Evolutionary conservation across 2,329 filamentous ascomycete genomes (phyloP), one percentile per base, ranked within the genome.

Genomic region (Lasiodiplodia gonubiensis): DNA sequence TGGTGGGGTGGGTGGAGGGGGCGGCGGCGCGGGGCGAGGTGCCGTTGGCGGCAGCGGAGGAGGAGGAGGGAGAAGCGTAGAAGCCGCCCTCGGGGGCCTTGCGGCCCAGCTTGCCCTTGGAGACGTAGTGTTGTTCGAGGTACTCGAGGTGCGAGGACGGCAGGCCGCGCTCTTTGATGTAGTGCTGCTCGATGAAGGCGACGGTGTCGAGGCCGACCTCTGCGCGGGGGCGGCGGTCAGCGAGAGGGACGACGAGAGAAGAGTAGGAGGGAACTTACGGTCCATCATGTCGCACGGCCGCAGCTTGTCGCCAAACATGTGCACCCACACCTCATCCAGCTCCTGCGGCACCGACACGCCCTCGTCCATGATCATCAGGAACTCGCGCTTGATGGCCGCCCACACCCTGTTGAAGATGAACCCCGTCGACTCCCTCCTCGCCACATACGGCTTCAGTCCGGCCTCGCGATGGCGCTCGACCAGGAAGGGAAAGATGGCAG

Each of bases 401-500:
- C 85, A 88, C 0, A 87, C 73, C 0, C 85, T 81, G 65, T 87
- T 87, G 71, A 86, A 85, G 42, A 88, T 83, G 69, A 87, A 83
- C 0, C 85, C 82, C 0, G 84, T 85, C 0, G 84, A 85, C 69
- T 86, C 81, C 59, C 81, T 82, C 7, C 77, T 70, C 0, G 83
- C 83, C 4, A 78, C 71, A 25, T 80, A 79, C 0, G 83, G 83
- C 2, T 76, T 71, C 37, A 80, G 79, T 0, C 79, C 83, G 2
- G 76, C 78, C n/a, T 81, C 80, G 23, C 72, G 71, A 3, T 79
- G 79, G 42, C 77, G 74, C 18, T 80, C 74, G 2, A 75, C 75
- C 52, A 87, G 69, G 68, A 86, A 85, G 0, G 79, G 76, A 54
- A 86, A 81, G 4, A 86, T 79, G 1, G 70, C 74, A 0, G 70